These are phyloP conservation scores for Grosmannia clavigera DNA, from an alignment of 2,329 filamentous ascomycete genomes.

Conservation along the genomic window DNA sequence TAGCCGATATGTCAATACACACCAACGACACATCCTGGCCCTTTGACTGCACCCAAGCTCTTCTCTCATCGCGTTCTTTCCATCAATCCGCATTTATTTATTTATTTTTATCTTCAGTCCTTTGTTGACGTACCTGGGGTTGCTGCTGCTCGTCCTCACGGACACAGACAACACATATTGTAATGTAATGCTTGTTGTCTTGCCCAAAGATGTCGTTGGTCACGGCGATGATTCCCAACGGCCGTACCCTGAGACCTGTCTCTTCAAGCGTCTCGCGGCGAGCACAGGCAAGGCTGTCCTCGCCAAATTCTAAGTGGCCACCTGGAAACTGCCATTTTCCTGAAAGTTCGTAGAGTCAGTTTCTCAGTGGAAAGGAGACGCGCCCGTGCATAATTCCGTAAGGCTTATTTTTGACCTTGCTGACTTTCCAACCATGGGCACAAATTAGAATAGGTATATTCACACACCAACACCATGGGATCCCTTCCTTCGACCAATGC, in stretches of 20 bases:
- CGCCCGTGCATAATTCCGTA: not conserved
- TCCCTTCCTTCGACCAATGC: slow-evolving; percentile 35
- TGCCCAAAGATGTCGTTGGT: slow-evolving; percentile 55
- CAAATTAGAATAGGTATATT: not conserved
- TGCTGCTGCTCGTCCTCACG: slow-evolving; percentile 33
- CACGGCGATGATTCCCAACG: slow-evolving; percentile 40
- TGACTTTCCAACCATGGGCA: not conserved
- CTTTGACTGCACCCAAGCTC: too few species aligned
- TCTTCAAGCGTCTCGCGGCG: slow-evolving; percentile 59
- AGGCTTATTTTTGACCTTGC: not conserved
- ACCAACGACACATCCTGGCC: not conserved
- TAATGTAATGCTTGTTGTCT: slow-evolving; percentile 61
- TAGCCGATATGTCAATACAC: slow-evolving; percentile 9
- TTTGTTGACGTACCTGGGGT: slow-evolving; percentile 36
- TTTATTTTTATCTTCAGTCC: not conserved
- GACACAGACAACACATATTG: slow-evolving; percentile 50
- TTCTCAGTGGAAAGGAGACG: not conserved
- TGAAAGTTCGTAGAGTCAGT: slow-evolving; percentile 4
- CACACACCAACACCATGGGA: slow-evolving; percentile 35
- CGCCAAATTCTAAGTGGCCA: slow-evolving; percentile 61
- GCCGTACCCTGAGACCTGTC: slow-evolving; percentile 46
- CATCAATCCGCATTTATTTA: not conserved
- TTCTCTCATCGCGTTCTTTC: not conserved
- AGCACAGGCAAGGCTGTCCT: slow-evolving; percentile 50
- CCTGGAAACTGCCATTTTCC: slow-evolving; percentile 51